A percentile compares a stretch with the other conserved stretches of the same genome.
Evolutionary conservation across 768 basidiomycete genomes (phyloP).

Genomic region (Pleurotus citrinopileatus): DNA sequence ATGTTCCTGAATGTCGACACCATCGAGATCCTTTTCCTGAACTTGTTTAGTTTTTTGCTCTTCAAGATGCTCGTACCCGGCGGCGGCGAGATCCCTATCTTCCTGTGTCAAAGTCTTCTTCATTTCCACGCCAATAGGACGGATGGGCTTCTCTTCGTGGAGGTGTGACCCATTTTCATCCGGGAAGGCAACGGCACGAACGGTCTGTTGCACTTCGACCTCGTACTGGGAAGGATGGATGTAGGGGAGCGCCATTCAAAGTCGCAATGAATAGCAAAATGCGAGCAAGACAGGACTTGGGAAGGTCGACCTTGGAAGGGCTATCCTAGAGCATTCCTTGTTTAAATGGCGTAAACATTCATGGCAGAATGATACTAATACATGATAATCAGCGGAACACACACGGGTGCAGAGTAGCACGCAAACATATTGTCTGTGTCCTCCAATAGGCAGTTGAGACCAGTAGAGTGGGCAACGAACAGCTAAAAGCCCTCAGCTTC

Average conservation of each 20-base stretch:
- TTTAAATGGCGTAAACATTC: background rate
- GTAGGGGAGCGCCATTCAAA: background rate
- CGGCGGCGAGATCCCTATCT: slow-evolving; percentile 62
- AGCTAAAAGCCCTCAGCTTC: slow-evolving; percentile 4
- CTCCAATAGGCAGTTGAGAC: background rate
- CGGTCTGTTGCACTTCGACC: background rate
- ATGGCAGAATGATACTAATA: background rate
- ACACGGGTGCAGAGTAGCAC: background rate
- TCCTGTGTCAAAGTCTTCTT: slow-evolving; percentile 63
- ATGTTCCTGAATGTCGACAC: slow-evolving; percentile 63
- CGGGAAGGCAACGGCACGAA: slow-evolving; percentile 52
- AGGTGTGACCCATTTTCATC: slow-evolving; percentile 26
- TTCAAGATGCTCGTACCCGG: slow-evolving; percentile 65
- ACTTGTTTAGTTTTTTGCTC: slow-evolving; percentile 37
- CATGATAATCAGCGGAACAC: background rate
- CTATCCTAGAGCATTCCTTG: background rate
- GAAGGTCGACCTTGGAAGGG: background rate
- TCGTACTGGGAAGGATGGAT: background rate
- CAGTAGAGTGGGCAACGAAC: background rate
- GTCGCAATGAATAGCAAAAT: background rate
- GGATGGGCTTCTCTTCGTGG: slow-evolving; percentile 38
- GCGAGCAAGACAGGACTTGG: background rate
- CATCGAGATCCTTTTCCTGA: slow-evolving; percentile 25
- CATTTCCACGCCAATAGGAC: slow-evolving; percentile 58
- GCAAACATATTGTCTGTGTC: background rate